Evolutionary conservation across 495 filamentous ascomycete species (phyloP).

Genomic region (Penicillium maclennaniae): DNA sequence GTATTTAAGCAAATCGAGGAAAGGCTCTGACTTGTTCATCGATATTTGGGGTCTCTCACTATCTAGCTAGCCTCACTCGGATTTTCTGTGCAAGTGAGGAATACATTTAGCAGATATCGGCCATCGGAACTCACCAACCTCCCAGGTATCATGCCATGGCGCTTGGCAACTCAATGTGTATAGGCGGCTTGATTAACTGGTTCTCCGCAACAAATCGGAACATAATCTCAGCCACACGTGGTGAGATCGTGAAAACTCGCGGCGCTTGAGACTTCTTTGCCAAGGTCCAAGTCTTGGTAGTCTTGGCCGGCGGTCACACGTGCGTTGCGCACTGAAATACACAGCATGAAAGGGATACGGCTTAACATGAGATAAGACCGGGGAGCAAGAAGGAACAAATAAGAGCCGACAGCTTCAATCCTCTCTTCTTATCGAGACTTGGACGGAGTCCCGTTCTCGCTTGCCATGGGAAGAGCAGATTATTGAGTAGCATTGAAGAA

Average conservation of each 20-base stretch:
- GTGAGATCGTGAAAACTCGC: background rate
- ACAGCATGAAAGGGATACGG: too few species aligned
- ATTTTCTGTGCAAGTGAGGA: background rate
- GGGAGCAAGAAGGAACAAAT: too few species aligned
- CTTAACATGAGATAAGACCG: too few species aligned
- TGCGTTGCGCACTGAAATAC: background rate
- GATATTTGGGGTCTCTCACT: too few species aligned
- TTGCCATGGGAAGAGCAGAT: too few species aligned
- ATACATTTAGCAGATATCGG: background rate
- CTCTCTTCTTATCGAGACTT: too few species aligned
- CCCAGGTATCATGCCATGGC: background rate
- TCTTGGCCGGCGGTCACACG: background rate
- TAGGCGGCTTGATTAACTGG: background rate
- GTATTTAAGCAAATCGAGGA: background rate
- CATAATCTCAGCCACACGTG: conserved; percentile 10
- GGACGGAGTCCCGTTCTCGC: too few species aligned
- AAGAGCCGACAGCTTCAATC: too few species aligned
- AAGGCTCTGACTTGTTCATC: background rate
- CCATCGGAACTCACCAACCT: background rate
- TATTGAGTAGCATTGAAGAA: too few species aligned
- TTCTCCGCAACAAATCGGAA: conserved; percentile 1
- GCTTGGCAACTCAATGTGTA: background rate
- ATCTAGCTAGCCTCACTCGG: conserved; percentile 4
- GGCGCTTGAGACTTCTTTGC: conserved; percentile 2
- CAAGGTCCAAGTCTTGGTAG: conserved; percentile 5